Evolutionary conservation across 768 basidiomycete genomes (phyloP), one percentile per base, ranked within the genome.

Genomic region (Cystofilobasidium macerans): DNA sequence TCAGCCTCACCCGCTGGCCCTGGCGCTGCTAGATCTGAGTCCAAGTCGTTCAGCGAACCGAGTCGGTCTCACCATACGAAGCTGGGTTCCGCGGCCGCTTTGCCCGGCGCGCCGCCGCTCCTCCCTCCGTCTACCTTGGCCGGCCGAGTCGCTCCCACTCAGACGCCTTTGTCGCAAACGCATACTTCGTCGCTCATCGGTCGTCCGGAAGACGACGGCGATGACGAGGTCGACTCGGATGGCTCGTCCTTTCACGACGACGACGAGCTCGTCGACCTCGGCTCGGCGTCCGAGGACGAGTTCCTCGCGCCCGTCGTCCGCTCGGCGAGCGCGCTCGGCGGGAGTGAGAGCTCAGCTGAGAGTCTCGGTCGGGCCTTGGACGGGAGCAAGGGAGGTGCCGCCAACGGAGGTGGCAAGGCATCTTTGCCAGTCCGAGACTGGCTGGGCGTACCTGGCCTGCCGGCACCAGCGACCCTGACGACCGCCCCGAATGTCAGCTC

Each of bases 51-150:
- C n/a, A n/a, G n/a, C n/a, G n/a, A n/a, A n/a, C n/a, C n/a, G n/a
- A n/a, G n/a, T n/a, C n/a, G n/a, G n/a, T n/a, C n/a, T n/a, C n/a
- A 45, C 60, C 60, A 9, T 8, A 8, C 38, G 38, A 56, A 4
- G 28, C 28, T 28, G 26, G 13, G 7, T 5, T 28, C 28, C 9
- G 8, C 13, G 11, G n/a, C 28, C n/a, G 7, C 53, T 16, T 26
- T 60, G 20, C 58, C 58, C 20, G 58, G 58, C 18, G 58, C 58
- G 24, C 58, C 58, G 3, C 58, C 58, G 2, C 40, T 60, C 36
- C 36, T 60, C 24, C 5, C 40, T 1, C 58, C 58, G 8, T 24
- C 26, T 3, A 30, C 58, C 7, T 28, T n/a, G 40, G 36, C 3
- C 24, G 20, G 20, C n/a, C n/a, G n/a, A n/a, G n/a, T n/a, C n/a